Evolutionary conservation across 2,329 filamentous ascomycete genomes (phyloP).

Genomic region (Neoarthrinium moseri): DNA sequence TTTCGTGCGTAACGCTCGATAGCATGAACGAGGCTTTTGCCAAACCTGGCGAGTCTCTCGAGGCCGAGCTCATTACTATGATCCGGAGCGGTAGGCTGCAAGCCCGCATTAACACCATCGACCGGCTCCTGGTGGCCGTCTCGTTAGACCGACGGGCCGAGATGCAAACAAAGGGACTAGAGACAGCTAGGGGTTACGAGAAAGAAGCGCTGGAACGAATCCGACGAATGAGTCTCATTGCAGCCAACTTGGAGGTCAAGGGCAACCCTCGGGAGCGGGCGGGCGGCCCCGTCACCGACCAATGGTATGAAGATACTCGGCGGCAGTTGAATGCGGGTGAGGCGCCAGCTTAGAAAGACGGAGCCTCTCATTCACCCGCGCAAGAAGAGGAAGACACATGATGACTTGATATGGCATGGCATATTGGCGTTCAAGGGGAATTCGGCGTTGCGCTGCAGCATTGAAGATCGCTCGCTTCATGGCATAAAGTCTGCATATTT

Average conservation of each 20-base stretch:
- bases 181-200: conserved; percentile 70
- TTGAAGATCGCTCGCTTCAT: too few relatives aligned
- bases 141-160: conserved; percentile 63
- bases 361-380: background rate
- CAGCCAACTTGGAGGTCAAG: conserved; percentile 72
- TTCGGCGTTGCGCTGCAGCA: too few relatives aligned
- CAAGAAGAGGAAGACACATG: too few relatives aligned
- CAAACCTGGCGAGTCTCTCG: conserved; percentile 58
- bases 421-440: too few relatives aligned
- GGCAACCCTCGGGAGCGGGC: conserved; percentile 16
- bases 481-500: too few relatives aligned
- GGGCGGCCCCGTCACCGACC: conserved; percentile 21
- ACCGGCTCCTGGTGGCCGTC: conserved; percentile 73
- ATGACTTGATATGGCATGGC: too few relatives aligned
- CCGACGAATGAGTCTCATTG: conserved; percentile 71
- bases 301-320: conserved; percentile 19
- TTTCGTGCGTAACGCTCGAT: conserved; percentile 79
- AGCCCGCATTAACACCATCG: conserved; percentile 81
- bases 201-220: conserved; percentile 74
- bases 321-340: conserved; percentile 12
- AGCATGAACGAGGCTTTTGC: conserved; percentile 79
- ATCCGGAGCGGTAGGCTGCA: conserved; percentile 71
- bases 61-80: conserved; percentile 74
- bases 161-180: conserved; percentile 69
- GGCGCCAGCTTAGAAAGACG: too few relatives aligned